phyloP scores from a whole-genome alignment of 2,329 filamentous ascomycete genomes.

The Knufia fluminis region DNA sequence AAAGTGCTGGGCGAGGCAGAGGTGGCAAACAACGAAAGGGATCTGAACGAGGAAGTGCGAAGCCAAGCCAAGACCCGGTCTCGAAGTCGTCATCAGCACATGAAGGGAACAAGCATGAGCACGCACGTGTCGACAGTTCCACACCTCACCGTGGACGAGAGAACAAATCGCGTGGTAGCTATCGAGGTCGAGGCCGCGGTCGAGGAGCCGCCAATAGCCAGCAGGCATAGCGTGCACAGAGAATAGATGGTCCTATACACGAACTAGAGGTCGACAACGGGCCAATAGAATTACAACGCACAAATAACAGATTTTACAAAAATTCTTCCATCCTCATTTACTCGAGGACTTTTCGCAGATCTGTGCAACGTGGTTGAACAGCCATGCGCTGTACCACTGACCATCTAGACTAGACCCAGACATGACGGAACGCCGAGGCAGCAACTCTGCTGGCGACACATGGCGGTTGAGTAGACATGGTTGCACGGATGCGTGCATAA shows the following conservation, averaged over 20 bases:
- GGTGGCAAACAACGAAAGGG: conserved; percentile 20
- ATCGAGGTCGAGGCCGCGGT: neutral
- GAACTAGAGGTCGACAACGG: neutral
- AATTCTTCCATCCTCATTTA: neutral
- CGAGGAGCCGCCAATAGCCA: neutral
- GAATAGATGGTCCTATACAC: too few species aligned
- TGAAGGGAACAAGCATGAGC: neutral
- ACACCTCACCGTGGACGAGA: conserved; percentile 11
- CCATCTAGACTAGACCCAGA: neutral
- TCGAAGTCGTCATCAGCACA: neutral
- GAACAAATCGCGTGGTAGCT: conserved; percentile 7
- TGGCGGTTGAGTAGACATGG: neutral
- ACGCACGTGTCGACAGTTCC: neutral
- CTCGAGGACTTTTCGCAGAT: neutral
- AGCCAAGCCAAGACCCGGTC: neutral
- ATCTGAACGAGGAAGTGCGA: conserved; percentile 18
- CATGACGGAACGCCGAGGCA: neutral
- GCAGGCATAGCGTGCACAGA: conserved; percentile 10
- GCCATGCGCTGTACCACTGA: too few species aligned
- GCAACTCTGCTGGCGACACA: neutral
- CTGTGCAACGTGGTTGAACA: conserved; percentile 4
- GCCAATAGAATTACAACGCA: neutral
- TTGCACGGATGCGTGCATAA: neutral
- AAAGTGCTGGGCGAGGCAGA: conserved; percentile 28
- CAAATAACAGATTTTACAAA: conserved; percentile 1